Percentiles rank a stretch among this genome's conserved stretches.
Evolutionary conservation across 176 grass and related monocot species (phyloP).

Genomic region (Oryza glaberrima): DNA sequence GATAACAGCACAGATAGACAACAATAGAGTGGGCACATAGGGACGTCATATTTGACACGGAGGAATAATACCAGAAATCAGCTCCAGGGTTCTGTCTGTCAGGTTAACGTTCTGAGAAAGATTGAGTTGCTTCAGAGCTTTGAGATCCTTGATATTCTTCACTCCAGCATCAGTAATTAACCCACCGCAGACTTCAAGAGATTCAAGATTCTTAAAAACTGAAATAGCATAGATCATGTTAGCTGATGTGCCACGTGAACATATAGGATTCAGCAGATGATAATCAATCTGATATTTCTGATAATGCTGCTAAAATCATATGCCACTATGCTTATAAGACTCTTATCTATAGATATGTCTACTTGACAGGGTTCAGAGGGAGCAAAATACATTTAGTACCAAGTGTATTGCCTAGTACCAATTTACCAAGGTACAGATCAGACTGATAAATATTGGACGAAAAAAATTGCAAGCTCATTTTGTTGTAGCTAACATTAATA

Average conservation of each 20-base stretch:
- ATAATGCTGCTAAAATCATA: not conserved
- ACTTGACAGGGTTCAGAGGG: not conserved
- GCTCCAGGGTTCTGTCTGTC: slow-evolving; percentile 84
- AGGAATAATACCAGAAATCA: slow-evolving; percentile 75
- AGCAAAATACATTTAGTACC: not conserved
- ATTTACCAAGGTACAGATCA: not conserved
- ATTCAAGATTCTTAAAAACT: slow-evolving; percentile 93
- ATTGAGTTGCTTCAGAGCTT: slow-evolving; percentile 65
- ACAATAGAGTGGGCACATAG: not conserved
- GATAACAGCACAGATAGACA: not conserved
- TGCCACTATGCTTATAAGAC: not conserved
- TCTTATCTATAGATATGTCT: not conserved
- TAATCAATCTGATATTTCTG: not conserved
- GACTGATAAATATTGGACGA: not conserved
- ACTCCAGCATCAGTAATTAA: slow-evolving; percentile 83
- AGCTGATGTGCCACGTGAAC: not conserved
- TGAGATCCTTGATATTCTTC: slow-evolving; percentile 96
- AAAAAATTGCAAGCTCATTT: not conserved
- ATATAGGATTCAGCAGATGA: not conserved
- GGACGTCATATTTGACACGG: not conserved
- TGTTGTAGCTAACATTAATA: not conserved
- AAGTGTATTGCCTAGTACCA: not conserved
- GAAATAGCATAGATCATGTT: slow-evolving; percentile 32
- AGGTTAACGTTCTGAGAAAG: slow-evolving; percentile 88
- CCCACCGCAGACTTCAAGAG: slow-evolving; percentile 81